These are phyloP conservation scores for Condylostoma magnum DNA, from an alignment of 169 alveolate species.

Conservation along the genomic window DNA sequence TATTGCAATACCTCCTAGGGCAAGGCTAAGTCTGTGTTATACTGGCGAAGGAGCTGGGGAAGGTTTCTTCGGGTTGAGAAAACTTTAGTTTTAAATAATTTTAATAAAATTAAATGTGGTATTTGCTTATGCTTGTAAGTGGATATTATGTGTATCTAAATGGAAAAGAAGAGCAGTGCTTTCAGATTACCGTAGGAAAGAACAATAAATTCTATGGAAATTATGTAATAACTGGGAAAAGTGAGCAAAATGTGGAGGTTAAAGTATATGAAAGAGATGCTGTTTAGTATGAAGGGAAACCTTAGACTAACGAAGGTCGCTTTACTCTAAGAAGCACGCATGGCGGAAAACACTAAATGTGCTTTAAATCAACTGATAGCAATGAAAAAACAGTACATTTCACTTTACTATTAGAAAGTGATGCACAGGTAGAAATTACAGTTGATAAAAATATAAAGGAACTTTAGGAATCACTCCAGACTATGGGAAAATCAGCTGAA, in stretches of 20 bases:
- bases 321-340: not conserved
- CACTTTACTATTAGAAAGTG: not conserved
- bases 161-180: too few species aligned
- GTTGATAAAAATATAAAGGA: slow-evolving; percentile 18
- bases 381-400: not conserved
- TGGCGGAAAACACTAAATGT: slow-evolving; percentile 1
- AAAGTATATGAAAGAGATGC: too few species aligned
- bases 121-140: too few species aligned
- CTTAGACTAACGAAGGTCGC: slow-evolving; percentile 13
- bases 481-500: not conserved
- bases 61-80: slow-evolving; percentile 79
- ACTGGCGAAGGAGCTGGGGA: slow-evolving; percentile 74
- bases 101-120: not conserved
- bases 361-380: slow-evolving; percentile 12
- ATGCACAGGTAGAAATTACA: not conserved
- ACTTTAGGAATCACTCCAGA: not conserved
- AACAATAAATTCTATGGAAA: too few species aligned
- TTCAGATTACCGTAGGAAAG: too few species aligned
- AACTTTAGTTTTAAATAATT: slow-evolving; percentile 25
- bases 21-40: slow-evolving; percentile 70
- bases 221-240: too few species aligned
- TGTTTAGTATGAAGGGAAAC: too few species aligned
- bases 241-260: too few species aligned
- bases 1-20: slow-evolving; percentile 79
- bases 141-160: too few species aligned